A percentile compares a stretch with the other conserved stretches of the same genome.
These are phyloP conservation scores for Avena insularis DNA, from an alignment of 176 grass and related monocot species.

Conservation along the genomic window DNA sequence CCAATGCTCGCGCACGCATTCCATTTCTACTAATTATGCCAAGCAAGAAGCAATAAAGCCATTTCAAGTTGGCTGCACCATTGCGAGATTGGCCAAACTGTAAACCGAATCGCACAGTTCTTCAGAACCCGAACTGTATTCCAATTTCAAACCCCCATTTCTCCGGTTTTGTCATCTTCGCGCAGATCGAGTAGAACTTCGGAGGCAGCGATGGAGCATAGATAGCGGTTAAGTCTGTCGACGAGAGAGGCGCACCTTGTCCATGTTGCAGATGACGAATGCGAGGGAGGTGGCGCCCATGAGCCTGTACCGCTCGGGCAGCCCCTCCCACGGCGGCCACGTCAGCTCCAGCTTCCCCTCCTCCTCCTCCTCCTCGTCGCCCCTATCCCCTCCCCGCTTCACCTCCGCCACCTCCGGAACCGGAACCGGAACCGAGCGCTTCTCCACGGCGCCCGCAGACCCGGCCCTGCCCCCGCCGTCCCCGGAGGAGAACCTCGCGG, in stretches of 20 bases:
- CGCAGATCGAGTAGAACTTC: too few relatives aligned
- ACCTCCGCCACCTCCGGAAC: slow-evolving; percentile 30
- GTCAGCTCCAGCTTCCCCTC: slow-evolving; percentile 41
- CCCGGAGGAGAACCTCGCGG: slow-evolving; percentile 49
- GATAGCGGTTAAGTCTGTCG: too few relatives aligned
- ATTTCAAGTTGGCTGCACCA: too few relatives aligned
- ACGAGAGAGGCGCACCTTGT: slow-evolving; percentile 48
- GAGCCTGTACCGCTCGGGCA: slow-evolving; percentile 78
- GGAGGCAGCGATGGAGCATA: too few relatives aligned
- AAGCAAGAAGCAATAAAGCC: too few relatives aligned
- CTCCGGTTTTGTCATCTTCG: too few relatives aligned
- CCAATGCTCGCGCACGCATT: too few relatives aligned
- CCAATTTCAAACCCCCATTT: too few relatives aligned
- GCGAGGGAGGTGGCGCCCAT: slow-evolving; percentile 88
- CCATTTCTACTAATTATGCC: too few relatives aligned
- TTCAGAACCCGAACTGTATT: too few relatives aligned
- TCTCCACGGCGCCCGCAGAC: slow-evolving; percentile 44
- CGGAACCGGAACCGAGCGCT: not conserved
- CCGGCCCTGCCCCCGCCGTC: slow-evolving; percentile 32
- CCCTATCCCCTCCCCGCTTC: slow-evolving; percentile 20
- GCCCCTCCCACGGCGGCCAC: slow-evolving; percentile 72
- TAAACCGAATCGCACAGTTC: too few relatives aligned
- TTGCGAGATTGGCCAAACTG: too few relatives aligned
- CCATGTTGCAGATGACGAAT: slow-evolving; percentile 99
- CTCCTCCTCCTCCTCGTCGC: slow-evolving; percentile 14